Evolutionary conservation across 208 protist species (phyloP).

Genomic region (Trypanosoma grayi): DNA sequence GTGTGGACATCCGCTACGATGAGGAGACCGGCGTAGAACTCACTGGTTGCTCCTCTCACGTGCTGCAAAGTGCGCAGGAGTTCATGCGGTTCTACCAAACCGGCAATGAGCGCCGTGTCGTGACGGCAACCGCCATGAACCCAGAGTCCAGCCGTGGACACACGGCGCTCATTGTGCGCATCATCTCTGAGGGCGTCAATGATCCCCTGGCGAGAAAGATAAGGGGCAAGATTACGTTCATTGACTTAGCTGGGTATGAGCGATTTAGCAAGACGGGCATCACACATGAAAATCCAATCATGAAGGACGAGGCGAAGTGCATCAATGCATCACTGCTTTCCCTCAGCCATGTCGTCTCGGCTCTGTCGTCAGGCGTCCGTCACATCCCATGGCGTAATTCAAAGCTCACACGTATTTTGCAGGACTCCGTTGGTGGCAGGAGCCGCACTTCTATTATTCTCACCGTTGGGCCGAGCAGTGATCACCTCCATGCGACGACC

Average conservation of each 20-base stretch:
- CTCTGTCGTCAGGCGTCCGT: slow-evolving; percentile 58
- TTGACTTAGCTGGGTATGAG: slow-evolving; percentile 90
- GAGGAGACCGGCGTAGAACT: slow-evolving; percentile 68
- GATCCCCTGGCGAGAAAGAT: slow-evolving; percentile 46
- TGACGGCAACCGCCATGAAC: slow-evolving; percentile 90
- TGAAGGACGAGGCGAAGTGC: slow-evolving; percentile 89
- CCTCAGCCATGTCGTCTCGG: slow-evolving; percentile 81
- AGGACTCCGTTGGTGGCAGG: slow-evolving; percentile 91
- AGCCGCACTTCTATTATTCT: slow-evolving; percentile 87
- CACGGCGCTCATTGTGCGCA: slow-evolving; percentile 76
- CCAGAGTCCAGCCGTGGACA: slow-evolving; percentile 87
- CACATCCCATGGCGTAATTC: slow-evolving; percentile 91
- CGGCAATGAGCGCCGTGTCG: slow-evolving; percentile 77
- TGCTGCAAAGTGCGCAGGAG: slow-evolving; percentile 44
- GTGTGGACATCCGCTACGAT: slow-evolving; percentile 79
- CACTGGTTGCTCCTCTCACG: slow-evolving; percentile 64
- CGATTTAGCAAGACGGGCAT: slow-evolving; percentile 90
- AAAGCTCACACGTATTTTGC: slow-evolving; percentile 92
- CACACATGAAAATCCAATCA: slow-evolving; percentile 63
- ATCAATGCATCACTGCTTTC: slow-evolving; percentile 89
- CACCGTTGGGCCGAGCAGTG: slow-evolving; percentile 82
- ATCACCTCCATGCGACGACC: slow-evolving; percentile 84
- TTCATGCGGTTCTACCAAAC: slow-evolving; percentile 86
- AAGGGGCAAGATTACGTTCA: slow-evolving; percentile 87
- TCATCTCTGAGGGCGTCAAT: slow-evolving; percentile 55